Conservation (phyloP, 2,329 filamentous ascomycete species). For the Monosporascus sp. region DNA sequence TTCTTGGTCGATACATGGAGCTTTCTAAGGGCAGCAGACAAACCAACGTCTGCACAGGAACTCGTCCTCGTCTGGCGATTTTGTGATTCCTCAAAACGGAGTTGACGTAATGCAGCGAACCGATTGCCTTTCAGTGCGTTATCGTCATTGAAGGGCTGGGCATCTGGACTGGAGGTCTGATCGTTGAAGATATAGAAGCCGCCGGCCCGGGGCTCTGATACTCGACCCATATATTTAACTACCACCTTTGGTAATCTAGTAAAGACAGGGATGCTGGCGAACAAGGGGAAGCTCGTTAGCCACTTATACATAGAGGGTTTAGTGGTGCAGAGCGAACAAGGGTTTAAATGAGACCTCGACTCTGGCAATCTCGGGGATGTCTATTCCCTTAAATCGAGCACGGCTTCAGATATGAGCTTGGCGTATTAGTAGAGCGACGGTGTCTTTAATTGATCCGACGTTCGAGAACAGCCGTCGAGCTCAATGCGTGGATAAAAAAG, state of each 20-base stretch:
- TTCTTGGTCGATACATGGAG: constrained; percentile 20
- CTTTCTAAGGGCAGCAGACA: constrained; percentile 27
- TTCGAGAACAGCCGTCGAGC: not conserved
- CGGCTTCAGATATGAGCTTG: constrained; percentile 9
- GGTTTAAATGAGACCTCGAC: constrained; percentile 15
- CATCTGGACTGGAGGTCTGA: constrained; percentile 15
- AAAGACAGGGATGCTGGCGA: constrained; percentile 8
- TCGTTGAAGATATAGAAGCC: constrained; percentile 22
- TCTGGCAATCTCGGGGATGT: constrained; percentile 6
- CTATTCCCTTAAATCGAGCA: constrained; percentile 5
- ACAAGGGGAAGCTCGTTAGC: constrained; percentile 4
- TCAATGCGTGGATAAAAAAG: constrained; percentile 1
- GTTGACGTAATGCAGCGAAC: constrained; percentile 20
- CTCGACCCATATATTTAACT: constrained; percentile 16
- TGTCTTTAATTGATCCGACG: too few relatives aligned
- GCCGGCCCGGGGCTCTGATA: constrained; percentile 10
- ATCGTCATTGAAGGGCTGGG: constrained; percentile 11
- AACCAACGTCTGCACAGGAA: constrained; percentile 20
- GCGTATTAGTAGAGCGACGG: too few relatives aligned
- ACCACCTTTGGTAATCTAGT: constrained; percentile 12
- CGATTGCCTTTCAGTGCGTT: constrained; percentile 6
- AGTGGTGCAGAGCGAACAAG: constrained; percentile 13
- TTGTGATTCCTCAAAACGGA: constrained; percentile 24
- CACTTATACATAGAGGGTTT: constrained; percentile 14
- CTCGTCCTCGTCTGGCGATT: constrained; percentile 17